Evolutionary conservation across 805 yeast genomes (phyloP), one percentile per base, ranked within the genome.

Genomic region (Ogataea naganishii): DNA sequence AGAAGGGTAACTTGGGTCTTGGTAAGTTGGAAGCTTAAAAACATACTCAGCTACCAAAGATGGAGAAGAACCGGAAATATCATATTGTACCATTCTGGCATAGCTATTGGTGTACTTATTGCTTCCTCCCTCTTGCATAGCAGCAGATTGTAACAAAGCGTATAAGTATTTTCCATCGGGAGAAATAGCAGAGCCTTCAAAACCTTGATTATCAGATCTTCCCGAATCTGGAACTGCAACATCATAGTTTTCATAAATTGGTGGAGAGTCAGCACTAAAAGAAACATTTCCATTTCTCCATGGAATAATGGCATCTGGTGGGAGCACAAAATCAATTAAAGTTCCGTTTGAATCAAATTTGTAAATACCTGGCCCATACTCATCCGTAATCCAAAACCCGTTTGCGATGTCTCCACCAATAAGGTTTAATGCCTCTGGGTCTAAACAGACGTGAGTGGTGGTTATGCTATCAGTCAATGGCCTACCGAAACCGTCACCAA

Each of bases 311-410:
- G 57, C 53, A 15, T 38, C 44, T 21, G 56, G 56, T 9, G 57
- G 56, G 11, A 34, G 30, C 17, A 49, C 40, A 23, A 39, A 51
- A 15, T 49, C 56, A 21, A 40, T 14, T 29, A 53, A 31, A 12
- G 32, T 27, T 28, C 57, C 58, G 14, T 33, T 24, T 10, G 53
- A 31, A 33, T 38, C 39, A 24, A 52, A 53, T 27, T 43, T 45
- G 38, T 41, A 46, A 17, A 49, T 26, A 17, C 44, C 44, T n/a
- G 58, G 58, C 5, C 58, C 58, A 29, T 53, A 53, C 31, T 51
- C 58, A 35, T 53, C 58, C 25, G 50, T 33, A 27, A 53, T 43
- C 57, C 57, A 50, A 35, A 53, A 53, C 2, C 58, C 58, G 24
- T 51, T 49, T 18, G 31, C 23, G 23, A 51, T 43, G 25, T 47